phyloP scores from a whole-genome alignment of 345 rosid species.

The Sonneratia alba region DNA sequence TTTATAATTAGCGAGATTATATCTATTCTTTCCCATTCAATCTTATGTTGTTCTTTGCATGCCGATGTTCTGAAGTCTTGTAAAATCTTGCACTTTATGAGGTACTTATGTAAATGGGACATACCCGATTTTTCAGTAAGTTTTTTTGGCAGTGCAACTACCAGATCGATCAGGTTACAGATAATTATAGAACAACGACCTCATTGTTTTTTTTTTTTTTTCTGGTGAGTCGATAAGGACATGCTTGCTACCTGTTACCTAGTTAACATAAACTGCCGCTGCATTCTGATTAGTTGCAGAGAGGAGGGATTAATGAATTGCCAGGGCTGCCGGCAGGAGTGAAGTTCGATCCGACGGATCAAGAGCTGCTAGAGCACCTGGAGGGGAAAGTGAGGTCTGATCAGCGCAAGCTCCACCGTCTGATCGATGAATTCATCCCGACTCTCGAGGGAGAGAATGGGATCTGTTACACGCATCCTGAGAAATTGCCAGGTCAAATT shows the following conservation, averaged over 20 bases:
- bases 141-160: background rate
- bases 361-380: conserved; percentile 86
- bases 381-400: conserved; percentile 81
- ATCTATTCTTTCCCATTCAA: too few relatives aligned
- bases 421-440: conserved; percentile 84
- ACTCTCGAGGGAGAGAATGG: conserved; percentile 94
- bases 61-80: background rate
- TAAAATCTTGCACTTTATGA: too few relatives aligned
- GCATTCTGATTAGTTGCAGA: background rate
- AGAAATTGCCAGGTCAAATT: conserved; percentile 72
- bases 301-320: conserved; percentile 72
- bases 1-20: too few relatives aligned
- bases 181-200: too few relatives aligned
- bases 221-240: background rate
- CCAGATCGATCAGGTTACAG: too few relatives aligned
- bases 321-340: conserved; percentile 97
- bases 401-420: conserved; percentile 69
- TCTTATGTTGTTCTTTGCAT: background rate
- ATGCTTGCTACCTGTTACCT: background rate
- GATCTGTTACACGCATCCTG: conserved; percentile 95
- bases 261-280: background rate
- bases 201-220: background rate
- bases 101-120: background rate
- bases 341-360: conserved; percentile 97
- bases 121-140: background rate